Conservation (phyloP, 139 green algal species). For the Astrephomene gubernaculifera region DNA sequence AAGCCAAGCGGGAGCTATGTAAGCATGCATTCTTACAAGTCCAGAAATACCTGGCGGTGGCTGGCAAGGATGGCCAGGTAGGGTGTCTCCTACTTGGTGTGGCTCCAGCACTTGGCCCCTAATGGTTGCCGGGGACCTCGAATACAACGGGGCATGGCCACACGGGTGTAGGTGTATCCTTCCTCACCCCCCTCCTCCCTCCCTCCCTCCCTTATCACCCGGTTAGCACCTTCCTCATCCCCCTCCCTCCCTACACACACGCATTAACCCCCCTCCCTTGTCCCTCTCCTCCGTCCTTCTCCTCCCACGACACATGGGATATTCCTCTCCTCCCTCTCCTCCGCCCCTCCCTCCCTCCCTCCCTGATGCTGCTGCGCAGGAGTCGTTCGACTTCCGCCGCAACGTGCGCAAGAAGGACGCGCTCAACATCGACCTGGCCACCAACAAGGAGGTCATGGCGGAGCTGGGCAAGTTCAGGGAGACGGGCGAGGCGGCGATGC, state of each 20-base stretch:
- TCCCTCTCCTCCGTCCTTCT: background rate
- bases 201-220: too few species aligned
- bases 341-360: background rate
- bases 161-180: too few species aligned
- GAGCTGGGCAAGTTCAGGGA: constrained; percentile 37
- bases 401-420: constrained; percentile 19
- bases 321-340: background rate
- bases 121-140: background rate
- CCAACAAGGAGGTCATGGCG: constrained; percentile 34
- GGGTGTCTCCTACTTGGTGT: too few species aligned
- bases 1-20: constrained; percentile 29
- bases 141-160: too few species aligned
- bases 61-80: constrained; percentile 31
- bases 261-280: background rate
- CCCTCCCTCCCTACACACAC: background rate
- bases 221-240: background rate
- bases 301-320: background rate
- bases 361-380: background rate
- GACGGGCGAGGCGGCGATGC: constrained; percentile 5
- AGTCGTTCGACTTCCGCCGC: constrained; percentile 24
- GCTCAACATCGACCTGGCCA: constrained; percentile 38
- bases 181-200: too few species aligned
- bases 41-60: constrained; percentile 21
- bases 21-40: constrained; percentile 36
- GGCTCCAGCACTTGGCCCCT: too few species aligned